Conservation (phyloP, 768 basidiomycete species). For the Boletus rufocinnamomeus region DNA sequence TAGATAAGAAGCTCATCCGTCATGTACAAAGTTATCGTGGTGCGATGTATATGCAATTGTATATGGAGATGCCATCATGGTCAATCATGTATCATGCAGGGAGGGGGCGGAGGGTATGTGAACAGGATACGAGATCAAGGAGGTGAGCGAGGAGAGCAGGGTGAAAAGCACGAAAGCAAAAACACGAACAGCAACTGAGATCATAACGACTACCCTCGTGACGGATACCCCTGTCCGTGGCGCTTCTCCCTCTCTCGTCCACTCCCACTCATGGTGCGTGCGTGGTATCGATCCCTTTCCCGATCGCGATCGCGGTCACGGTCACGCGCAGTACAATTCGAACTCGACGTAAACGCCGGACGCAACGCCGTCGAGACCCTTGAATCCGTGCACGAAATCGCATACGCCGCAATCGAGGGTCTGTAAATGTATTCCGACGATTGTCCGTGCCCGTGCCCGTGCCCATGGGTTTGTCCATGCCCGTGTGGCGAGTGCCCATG, state of each 20-base stretch:
- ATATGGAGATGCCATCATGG: neutral
- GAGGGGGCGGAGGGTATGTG: too few species aligned
- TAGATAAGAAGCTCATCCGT: constrained; percentile 3
- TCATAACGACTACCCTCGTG: constrained; percentile 9
- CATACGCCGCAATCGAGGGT: constrained; percentile 35
- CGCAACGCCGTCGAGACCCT: constrained; percentile 37
- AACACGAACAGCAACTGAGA: neutral
- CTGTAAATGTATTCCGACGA: constrained; percentile 29
- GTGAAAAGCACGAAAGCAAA: neutral
- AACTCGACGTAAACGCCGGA: constrained; percentile 34
- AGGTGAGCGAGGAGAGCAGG: neutral
- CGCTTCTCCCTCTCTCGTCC: constrained; percentile 21
- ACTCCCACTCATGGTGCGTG: constrained; percentile 8
- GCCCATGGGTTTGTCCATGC: neutral
- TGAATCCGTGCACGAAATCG: constrained; percentile 35
- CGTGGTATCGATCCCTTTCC: constrained; percentile 17
- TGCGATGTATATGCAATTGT: neutral
- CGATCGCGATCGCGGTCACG: constrained; percentile 24
- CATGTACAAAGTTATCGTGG: neutral
- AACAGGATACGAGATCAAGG: too few species aligned
- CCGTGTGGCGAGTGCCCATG: neutral
- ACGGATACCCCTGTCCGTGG: constrained; percentile 14
- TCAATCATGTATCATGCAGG: neutral
- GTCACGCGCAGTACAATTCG: constrained; percentile 20
- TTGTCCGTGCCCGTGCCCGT: constrained; percentile 7